Conservation (phyloP, 2,329 filamentous ascomycete genomes). For the Grosmannia huntii region DNA sequence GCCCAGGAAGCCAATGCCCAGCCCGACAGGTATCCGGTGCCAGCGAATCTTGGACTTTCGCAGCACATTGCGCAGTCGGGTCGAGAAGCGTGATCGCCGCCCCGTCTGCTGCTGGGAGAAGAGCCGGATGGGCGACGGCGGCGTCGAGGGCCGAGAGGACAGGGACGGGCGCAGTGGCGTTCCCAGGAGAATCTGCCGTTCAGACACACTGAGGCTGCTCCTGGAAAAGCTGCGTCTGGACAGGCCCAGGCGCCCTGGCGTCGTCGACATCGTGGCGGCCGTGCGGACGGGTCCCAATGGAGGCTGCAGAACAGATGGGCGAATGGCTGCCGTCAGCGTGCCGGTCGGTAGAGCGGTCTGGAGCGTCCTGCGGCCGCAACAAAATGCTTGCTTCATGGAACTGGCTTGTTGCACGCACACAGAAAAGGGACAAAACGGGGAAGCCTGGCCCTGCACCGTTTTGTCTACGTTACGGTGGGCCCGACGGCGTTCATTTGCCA, state of each 20-base stretch:
- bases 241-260: constrained; percentile 13
- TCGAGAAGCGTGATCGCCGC: constrained; percentile 36
- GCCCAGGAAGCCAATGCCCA: constrained; percentile 76
- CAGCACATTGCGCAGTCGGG: constrained; percentile 35
- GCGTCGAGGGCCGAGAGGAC: constrained; percentile 6
- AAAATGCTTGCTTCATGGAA: neutral
- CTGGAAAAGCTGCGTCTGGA: constrained; percentile 11
- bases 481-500: neutral
- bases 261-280: constrained; percentile 8
- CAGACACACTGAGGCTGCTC: constrained; percentile 9
- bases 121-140: constrained; percentile 14
- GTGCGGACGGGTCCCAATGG: neutral
- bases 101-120: constrained; percentile 31
- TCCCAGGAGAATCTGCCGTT: constrained; percentile 12
- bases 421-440: neutral
- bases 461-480: neutral
- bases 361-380: neutral
- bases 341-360: neutral
- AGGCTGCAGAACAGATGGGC: neutral
- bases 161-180: neutral
- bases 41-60: constrained; percentile 56
- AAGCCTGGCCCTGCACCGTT: neutral
- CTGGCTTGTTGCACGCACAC: neutral
- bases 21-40: constrained; percentile 79
- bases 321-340: neutral